phyloP scores from a whole-genome alignment of 495 filamentous ascomycete species.

The Penicillium waksmanii region DNA sequence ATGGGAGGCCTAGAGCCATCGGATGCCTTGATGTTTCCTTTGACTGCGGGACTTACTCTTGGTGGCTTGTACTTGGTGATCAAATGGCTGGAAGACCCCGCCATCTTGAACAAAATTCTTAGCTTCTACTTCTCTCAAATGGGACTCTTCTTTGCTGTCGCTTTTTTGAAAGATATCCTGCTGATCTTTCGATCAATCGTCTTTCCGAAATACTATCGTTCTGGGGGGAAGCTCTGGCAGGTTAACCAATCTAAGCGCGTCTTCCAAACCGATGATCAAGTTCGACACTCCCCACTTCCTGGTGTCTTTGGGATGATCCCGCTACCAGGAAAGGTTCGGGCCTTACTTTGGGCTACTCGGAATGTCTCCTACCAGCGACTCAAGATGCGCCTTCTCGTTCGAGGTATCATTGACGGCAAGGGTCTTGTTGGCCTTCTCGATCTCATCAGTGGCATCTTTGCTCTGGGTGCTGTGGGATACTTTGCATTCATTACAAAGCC shows the following conservation, averaged over 20 bases:
- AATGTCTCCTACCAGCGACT: slow-evolving; percentile 51
- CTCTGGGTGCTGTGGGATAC: slow-evolving; percentile 60
- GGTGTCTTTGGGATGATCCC: slow-evolving; percentile 48
- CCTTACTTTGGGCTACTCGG: slow-evolving; percentile 53
- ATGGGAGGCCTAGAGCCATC: slow-evolving; percentile 78
- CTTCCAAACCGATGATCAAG: slow-evolving; percentile 24
- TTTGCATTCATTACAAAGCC: slow-evolving; percentile 74
- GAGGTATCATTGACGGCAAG: slow-evolving; percentile 47
- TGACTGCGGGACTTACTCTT: slow-evolving; percentile 76
- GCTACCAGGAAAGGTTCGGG: slow-evolving; percentile 35
- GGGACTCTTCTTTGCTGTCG: slow-evolving; percentile 73
- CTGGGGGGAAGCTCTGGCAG: slow-evolving; percentile 40
- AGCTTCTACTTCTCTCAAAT: slow-evolving; percentile 83
- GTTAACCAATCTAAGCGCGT: slow-evolving; percentile 37
- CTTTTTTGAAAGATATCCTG: slow-evolving; percentile 69
- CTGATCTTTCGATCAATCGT: slow-evolving; percentile 66
- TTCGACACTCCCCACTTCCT: slow-evolving; percentile 55
- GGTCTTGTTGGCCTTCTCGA: slow-evolving; percentile 55
- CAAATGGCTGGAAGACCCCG: slow-evolving; percentile 82
- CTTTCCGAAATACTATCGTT: slow-evolving; percentile 65
- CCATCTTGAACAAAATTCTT: slow-evolving; percentile 80
- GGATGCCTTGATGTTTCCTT: slow-evolving; percentile 85
- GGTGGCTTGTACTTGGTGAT: slow-evolving; percentile 85
- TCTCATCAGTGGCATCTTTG: slow-evolving; percentile 61
- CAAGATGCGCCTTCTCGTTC: slow-evolving; percentile 49